A percentile compares a stretch with the other conserved stretches of the same genome.
phyloP scores from a whole-genome alignment of 257 asterid genomes.

The Solanum neorickii region DNA sequence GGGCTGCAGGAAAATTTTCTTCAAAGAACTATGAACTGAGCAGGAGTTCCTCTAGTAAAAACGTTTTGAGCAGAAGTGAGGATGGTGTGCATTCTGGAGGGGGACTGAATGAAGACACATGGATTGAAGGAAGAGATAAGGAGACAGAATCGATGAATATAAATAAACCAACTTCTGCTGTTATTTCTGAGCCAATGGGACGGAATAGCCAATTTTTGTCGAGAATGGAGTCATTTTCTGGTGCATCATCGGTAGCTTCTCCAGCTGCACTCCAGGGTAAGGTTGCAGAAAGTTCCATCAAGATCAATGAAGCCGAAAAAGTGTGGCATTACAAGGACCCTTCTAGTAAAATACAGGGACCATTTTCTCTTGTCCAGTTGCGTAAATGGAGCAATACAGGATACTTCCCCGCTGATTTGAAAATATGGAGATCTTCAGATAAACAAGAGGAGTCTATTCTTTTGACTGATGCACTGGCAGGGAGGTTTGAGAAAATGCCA shows the following conservation, averaged over 20 bases:
- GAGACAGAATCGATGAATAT: slow-evolving; percentile 25
- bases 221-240: slow-evolving; percentile 37
- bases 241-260: slow-evolving; percentile 21
- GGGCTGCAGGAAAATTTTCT: slow-evolving; percentile 28
- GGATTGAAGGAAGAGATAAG: slow-evolving; percentile 55
- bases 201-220: slow-evolving; percentile 23
- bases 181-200: slow-evolving; percentile 30
- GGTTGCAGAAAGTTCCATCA: slow-evolving; percentile 29
- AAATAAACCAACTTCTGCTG: slow-evolving; percentile 24
- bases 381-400: slow-evolving; percentile 93
- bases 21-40: slow-evolving; percentile 36
- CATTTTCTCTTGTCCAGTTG: slow-evolving; percentile 80
- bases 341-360: slow-evolving; percentile 92
- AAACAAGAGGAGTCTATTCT: slow-evolving; percentile 46
- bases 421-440: slow-evolving; percentile 61
- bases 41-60: slow-evolving; percentile 34
- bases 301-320: slow-evolving; percentile 80
- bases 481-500: slow-evolving; percentile 44
- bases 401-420: slow-evolving; percentile 71
- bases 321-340: slow-evolving; percentile 91
- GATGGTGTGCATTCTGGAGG: slow-evolving; percentile 33
- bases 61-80: slow-evolving; percentile 13
- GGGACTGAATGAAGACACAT: slow-evolving; percentile 31
- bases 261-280: slow-evolving; percentile 29
- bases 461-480: slow-evolving; percentile 75